Evolutionary conservation across 306 rosid genomes (phyloP).

Genomic region (Hippophae gyantsensis): DNA sequence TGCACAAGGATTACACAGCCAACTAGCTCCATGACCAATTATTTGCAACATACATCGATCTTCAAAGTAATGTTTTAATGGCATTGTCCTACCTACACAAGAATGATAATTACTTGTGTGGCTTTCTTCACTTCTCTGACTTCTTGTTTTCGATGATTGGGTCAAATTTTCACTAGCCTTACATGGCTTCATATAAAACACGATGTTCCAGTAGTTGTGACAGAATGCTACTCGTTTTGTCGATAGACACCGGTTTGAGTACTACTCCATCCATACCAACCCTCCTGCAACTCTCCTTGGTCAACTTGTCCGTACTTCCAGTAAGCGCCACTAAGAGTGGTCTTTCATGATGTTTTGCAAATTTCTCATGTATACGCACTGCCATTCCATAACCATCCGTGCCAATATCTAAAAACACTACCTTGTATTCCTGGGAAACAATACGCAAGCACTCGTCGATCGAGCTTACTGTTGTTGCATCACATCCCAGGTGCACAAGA

Average conservation of each 20-base stretch:
- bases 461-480: slow-evolving; percentile 57
- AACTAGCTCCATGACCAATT: background rate
- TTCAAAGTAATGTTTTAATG: slow-evolving; percentile 14
- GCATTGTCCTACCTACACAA: slow-evolving; percentile 25
- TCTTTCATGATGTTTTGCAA: slow-evolving; percentile 49
- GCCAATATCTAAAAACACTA: slow-evolving; percentile 76
- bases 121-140: slow-evolving; percentile 3
- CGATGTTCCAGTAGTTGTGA: slow-evolving; percentile 68
- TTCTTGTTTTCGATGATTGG: background rate
- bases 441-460: slow-evolving; percentile 55
- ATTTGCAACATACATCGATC: slow-evolving; percentile 16
- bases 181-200: slow-evolving; percentile 53
- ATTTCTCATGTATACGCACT: slow-evolving; percentile 46
- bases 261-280: slow-evolving; percentile 77
- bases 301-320: slow-evolving; percentile 58
- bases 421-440: slow-evolving; percentile 58
- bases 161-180: slow-evolving; percentile 15
- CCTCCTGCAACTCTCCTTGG: slow-evolving; percentile 73
- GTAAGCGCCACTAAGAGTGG: slow-evolving; percentile 75
- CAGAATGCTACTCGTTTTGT: slow-evolving; percentile 70
- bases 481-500: slow-evolving; percentile 77
- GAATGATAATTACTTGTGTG: background rate
- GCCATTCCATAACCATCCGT: slow-evolving; percentile 60
- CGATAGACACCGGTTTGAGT: slow-evolving; percentile 77
- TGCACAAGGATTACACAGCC: background rate